phyloP scores from a whole-genome alignment of 2,329 filamentous ascomycete genomes.

The Diaporthe amygdali region DNA sequence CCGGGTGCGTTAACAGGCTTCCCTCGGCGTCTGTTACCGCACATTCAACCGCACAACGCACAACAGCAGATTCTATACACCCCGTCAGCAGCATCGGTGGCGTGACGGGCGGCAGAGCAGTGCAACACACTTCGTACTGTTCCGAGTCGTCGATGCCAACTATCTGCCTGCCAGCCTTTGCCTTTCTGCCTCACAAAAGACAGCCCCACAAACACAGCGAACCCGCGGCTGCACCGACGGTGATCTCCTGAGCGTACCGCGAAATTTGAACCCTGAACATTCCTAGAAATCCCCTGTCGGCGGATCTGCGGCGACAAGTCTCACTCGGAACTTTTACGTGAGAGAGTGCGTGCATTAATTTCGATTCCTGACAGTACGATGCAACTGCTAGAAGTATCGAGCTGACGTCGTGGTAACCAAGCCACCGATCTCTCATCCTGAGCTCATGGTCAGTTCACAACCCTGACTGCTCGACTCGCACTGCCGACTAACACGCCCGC shows the following conservation, averaged over 20 bases:
- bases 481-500: constrained; percentile 13
- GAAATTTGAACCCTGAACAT: not conserved
- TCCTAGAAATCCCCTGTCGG: not conserved
- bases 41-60: constrained; percentile 9
- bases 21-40: constrained; percentile 8
- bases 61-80: constrained; percentile 11
- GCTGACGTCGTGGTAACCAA: constrained; percentile 23
- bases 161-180: not conserved
- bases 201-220: not conserved
- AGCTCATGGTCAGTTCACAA: constrained; percentile 9
- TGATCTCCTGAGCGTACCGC: constrained; percentile 2
- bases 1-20: not conserved
- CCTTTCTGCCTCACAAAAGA: not conserved
- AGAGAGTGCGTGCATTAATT: constrained; percentile 13
- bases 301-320: not conserved
- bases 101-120: not conserved
- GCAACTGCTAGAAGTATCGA: not conserved
- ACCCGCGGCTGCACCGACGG: not conserved
- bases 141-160: not conserved
- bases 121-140: not conserved
- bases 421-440: not conserved
- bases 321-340: constrained; percentile 8
- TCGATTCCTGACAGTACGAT: not conserved
- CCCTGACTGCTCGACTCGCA: not conserved
- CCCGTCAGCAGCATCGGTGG: not conserved